Percentiles rank a stretch among this genome's conserved stretches.
Conservation (phyloP, 179 eudicot genomes). For the Nepenthes alata region DNA sequence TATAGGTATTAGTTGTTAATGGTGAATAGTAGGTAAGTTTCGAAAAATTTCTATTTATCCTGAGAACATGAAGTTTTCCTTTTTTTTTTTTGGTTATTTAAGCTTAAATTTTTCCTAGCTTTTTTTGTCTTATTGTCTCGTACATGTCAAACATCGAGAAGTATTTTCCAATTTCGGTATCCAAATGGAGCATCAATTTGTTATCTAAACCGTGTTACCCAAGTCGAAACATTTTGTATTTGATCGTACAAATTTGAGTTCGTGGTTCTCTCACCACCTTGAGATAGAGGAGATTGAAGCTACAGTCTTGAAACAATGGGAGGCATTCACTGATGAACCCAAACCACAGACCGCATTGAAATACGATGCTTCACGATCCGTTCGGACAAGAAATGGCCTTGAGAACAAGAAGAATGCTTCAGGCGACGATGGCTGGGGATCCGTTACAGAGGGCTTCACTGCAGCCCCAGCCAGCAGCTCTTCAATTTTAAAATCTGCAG, state of each 20-base stretch:
- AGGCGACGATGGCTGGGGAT: slow-evolving; percentile 50
- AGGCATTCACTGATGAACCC: slow-evolving; percentile 52
- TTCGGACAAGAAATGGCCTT: slow-evolving; percentile 59
- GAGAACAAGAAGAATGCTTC: slow-evolving; percentile 37
- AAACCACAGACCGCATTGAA: slow-evolving; percentile 20
- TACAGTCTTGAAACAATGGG: slow-evolving; percentile 42
- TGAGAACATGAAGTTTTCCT: no score
- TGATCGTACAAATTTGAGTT: neutral
- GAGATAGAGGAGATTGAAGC: slow-evolving; percentile 37
- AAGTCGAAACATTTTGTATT: neutral
- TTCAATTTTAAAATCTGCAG: slow-evolving; percentile 24
- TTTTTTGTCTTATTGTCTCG: neutral
- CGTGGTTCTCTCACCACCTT: slow-evolving; percentile 12
- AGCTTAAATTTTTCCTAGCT: neutral
- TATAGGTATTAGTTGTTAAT: no score
- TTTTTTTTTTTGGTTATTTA: no score
- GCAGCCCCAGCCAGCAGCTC: slow-evolving; percentile 55
- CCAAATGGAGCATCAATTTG: no score
- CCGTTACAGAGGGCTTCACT: slow-evolving; percentile 56
- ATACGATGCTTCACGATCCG: slow-evolving; percentile 35
- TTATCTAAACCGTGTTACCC: no score
- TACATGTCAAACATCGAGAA: no score
- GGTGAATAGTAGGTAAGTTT: no score
- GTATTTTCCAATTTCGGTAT: no score
- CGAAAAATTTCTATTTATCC: no score